phyloP scores from a whole-genome alignment of 192 early-diverging fungal species.

The Borealophlyctis nickersoniae region DNA sequence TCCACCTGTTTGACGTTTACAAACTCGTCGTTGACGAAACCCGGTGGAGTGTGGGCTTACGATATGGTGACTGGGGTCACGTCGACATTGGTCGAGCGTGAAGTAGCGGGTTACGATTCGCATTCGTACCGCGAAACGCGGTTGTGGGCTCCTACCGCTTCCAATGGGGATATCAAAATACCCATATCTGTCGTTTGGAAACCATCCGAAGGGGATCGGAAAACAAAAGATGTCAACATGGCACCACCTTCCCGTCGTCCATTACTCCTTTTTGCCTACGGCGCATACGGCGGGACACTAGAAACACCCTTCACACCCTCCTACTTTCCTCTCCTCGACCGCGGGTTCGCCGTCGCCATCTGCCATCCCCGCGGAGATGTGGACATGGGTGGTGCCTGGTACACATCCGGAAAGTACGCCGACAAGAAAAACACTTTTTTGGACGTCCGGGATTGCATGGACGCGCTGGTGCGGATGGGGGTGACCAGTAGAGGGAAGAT shows the following conservation, averaged over 20 bases:
- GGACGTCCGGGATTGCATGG: conserved; percentile 34
- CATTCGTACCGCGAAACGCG: conserved; percentile 18
- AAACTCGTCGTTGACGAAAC: conserved; percentile 27
- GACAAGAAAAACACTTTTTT: conserved; percentile 34
- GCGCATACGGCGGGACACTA: conserved; percentile 42
- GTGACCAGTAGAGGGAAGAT: conserved; percentile 12
- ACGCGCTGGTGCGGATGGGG: conserved; percentile 20
- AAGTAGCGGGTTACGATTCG: neutral
- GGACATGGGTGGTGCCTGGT: conserved; percentile 40
- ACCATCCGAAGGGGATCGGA: neutral
- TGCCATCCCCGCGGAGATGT: conserved; percentile 51
- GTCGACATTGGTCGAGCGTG: neutral
- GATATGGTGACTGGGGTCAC: conserved; percentile 5
- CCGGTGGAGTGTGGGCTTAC: conserved; percentile 1
- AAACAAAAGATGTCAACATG: neutral
- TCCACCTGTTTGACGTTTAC: conserved; percentile 25
- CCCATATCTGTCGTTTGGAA: conserved; percentile 29
- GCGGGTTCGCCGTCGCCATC: conserved; percentile 31
- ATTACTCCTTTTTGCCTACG: conserved; percentile 33
- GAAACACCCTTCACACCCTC: conserved; percentile 26
- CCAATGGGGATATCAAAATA: neutral
- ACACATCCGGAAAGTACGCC: conserved; percentile 35
- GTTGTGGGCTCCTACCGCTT: conserved; percentile 14
- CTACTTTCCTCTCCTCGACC: conserved; percentile 31
- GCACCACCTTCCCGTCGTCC: conserved; percentile 7